Base-by-base conservation (phyloP, 1,284 basidiomycete genomes). In the Rhodotorula sp. region DNA sequence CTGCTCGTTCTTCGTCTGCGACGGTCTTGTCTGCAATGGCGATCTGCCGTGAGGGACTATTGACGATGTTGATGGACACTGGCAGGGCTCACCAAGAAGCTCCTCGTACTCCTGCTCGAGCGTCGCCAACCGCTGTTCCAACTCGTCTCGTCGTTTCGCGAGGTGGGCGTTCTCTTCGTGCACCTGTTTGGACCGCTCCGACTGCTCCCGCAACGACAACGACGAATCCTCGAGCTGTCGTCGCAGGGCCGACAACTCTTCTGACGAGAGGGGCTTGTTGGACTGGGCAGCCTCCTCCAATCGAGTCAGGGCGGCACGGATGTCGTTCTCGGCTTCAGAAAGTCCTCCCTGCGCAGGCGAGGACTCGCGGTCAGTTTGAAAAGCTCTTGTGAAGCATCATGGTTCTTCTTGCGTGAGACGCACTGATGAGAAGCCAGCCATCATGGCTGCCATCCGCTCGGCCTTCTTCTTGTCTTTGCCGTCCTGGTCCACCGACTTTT, bases 381-480 rank as follows among this genome's bases (percentile, higher is more conserved):
- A 56, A 42, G 33, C n/a, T n/a, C n/a, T 15, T 29, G 7, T 15
- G 42, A 22, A 26, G 24, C 60, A n/a, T 24, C 37, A 37, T 37
- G 6, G 37, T 37, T 37, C 37, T 42, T 42, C 46, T 53, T 12
- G 48, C 44, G 18, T 7, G n/a, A 22, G 26, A 45, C 49, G 18
- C 10, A 94, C 93, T 77, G 90, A 87, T 83, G 95, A 95, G 78
- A 99, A 96, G 82, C 96, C 95, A 72, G 95, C 93, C 95, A 99
- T 97, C 93, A 99, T 96, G 76, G 95, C 85, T n/a, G 92, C 94
- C 90, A 99, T 93, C 86, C 96, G 96, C 83, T 98, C 95, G 78
- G 96, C 94, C 83, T 98, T 99, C 81, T 93, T 89, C 85, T 93
- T 95, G 85, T 99, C 95, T 84, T 96, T 98, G 80, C 95, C 95